Evolutionary conservation across 495 filamentous ascomycete genomes (phyloP).

Genomic region (Talaromyces nanjingensis): DNA sequence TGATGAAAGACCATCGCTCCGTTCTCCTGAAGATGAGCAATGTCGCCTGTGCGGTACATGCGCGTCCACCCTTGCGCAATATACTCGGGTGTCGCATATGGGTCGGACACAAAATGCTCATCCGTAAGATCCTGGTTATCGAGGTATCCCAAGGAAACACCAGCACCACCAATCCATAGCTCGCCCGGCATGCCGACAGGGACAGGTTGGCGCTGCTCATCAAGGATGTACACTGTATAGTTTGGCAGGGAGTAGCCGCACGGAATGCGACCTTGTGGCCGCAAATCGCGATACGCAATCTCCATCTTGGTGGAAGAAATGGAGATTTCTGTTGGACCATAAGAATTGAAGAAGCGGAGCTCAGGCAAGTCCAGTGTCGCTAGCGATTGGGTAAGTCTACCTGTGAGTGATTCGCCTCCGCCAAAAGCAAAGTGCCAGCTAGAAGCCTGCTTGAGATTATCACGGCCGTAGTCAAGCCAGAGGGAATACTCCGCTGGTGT

Average conservation of each 20-base stretch:
- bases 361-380: conserved; percentile 12
- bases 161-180: conserved; percentile 35
- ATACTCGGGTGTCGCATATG: conserved; percentile 12
- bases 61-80: not conserved
- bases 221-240: conserved; percentile 41
- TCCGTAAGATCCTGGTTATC: conserved; percentile 21
- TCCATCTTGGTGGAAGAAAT: conserved; percentile 16
- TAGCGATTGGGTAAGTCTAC: conserved; percentile 14
- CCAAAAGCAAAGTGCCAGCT: conserved; percentile 7
- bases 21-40: conserved; percentile 17
- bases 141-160: conserved; percentile 36
- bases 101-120: conserved; percentile 28
- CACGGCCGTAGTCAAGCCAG: conserved; percentile 24
- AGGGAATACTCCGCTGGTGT: conserved; percentile 36
- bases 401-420: conserved; percentile 18
- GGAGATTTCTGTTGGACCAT: conserved; percentile 27
- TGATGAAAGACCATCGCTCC: conserved; percentile 26
- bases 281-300: conserved; percentile 9
- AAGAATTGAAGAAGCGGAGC: conserved; percentile 24
- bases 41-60: conserved; percentile 37
- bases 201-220: conserved; percentile 29
- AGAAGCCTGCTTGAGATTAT: not conserved
- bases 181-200: conserved; percentile 39
- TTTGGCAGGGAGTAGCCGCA: conserved; percentile 29
- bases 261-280: not conserved